These are phyloP conservation scores for Solanum arcanum DNA, from an alignment of 257 asterid genomes.

Conservation along the genomic window DNA sequence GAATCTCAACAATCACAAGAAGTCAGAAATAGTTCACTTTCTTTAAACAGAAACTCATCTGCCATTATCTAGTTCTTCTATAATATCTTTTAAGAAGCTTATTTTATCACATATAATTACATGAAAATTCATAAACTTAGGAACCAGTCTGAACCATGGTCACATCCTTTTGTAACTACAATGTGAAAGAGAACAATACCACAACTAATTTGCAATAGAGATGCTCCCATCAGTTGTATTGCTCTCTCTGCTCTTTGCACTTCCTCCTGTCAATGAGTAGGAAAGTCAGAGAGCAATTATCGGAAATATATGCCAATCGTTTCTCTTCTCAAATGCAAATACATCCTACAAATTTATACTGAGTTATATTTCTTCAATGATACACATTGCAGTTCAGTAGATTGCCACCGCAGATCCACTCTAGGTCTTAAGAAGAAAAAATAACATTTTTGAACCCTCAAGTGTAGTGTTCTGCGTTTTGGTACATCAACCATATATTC, in stretches of 20 bases:
- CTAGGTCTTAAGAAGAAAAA: not conserved
- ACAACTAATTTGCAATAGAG: conserved; percentile 51
- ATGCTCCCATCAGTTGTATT: conserved; percentile 71
- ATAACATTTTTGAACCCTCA: not conserved
- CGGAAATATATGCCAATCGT: not conserved
- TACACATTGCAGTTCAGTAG: not conserved
- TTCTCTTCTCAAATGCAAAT: not conserved
- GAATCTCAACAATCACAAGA: not conserved
- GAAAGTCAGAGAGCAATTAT: not conserved
- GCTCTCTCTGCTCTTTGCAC: conserved; percentile 76
- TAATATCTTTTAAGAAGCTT: not conserved
- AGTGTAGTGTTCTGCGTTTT: not conserved
- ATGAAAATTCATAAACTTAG: not conserved
- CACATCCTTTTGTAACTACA: not conserved
- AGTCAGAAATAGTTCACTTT: not conserved
- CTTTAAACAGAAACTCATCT: not conserved
- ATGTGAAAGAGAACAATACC: conserved; percentile 33
- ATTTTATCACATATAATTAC: not conserved
- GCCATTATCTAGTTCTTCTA: not conserved
- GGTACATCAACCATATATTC: not conserved
- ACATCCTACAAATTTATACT: not conserved
- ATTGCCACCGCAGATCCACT: not conserved
- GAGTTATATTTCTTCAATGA: not conserved
- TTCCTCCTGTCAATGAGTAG: conserved; percentile 50
- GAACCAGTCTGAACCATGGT: not conserved